Conservation (phyloP, 345 rosid genomes). For the Corymbia maculata region DNA sequence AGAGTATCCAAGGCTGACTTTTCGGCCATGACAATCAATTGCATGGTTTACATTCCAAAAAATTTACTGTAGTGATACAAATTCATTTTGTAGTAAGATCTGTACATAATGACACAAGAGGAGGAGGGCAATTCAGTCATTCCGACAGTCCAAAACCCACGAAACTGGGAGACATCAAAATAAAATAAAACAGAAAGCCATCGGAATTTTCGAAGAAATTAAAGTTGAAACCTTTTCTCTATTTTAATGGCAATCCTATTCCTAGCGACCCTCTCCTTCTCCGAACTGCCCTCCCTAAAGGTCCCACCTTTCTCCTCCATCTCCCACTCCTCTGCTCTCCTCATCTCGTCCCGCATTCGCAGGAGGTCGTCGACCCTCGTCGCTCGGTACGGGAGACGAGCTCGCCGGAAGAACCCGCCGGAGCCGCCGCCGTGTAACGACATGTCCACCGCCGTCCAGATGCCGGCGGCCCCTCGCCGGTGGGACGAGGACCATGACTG, state of each 20-base stretch:
- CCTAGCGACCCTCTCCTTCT: constrained; percentile 3
- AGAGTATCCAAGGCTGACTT: background rate
- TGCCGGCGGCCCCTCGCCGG: background rate
- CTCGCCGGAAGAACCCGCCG: constrained; percentile 12
- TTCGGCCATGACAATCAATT: background rate
- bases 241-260: constrained; percentile 17
- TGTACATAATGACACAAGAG: background rate
- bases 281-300: constrained; percentile 17
- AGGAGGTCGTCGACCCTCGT: background rate
- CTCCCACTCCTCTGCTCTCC: background rate
- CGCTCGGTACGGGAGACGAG: constrained; percentile 3
- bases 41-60: background rate
- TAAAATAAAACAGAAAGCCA: background rate
- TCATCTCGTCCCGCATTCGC: background rate
- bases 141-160: background rate
- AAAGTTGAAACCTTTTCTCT: background rate
- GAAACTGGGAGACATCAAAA: background rate
- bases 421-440: constrained; percentile 2
- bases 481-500: background rate
- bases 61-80: background rate
- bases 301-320: background rate
- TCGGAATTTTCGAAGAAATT: background rate
- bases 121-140: background rate
- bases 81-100: background rate
- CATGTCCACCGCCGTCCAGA: constrained; percentile 16